phyloP scores from a whole-genome alignment of 768 basidiomycete genomes.

The Auriscalpium orientale region DNA sequence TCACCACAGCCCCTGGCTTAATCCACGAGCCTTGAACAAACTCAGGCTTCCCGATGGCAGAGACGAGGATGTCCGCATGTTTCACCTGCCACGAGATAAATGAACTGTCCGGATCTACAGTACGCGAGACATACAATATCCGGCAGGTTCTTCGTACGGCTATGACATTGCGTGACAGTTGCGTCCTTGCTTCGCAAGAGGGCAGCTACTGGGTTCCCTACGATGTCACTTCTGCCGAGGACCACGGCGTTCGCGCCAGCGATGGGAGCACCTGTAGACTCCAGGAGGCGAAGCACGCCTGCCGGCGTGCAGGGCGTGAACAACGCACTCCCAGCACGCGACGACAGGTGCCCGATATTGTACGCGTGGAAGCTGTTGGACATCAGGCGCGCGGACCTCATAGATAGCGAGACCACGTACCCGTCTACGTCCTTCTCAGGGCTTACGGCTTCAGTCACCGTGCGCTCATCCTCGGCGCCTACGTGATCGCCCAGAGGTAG shows the following conservation, averaged over 20 bases:
- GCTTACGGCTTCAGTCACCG: conserved; percentile 89
- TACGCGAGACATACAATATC: conserved; percentile 48
- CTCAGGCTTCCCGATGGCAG: conserved; percentile 91
- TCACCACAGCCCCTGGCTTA: conserved; percentile 90
- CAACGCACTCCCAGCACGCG: conserved; percentile 80
- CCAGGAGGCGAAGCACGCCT: conserved; percentile 84
- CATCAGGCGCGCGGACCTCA: not conserved
- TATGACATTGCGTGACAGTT: conserved; percentile 97
- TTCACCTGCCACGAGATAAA: conserved; percentile 46
- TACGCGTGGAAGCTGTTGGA: conserved; percentile 85
- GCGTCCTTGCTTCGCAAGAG: conserved; percentile 87
- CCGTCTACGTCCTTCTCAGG: conserved; percentile 97
- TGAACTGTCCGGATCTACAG: not conserved
- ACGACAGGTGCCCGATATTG: conserved; percentile 93
- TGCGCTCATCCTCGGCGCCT: conserved; percentile 72
- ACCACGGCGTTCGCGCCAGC: conserved; percentile 82
- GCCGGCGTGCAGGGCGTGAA: conserved; percentile 95
- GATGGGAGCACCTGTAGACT: conserved; percentile 73
- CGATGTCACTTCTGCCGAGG: conserved; percentile 95
- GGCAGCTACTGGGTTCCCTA: conserved; percentile 90
- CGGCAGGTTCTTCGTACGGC: conserved; percentile 75
- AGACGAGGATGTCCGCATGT: conserved; percentile 86
- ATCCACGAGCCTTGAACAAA: conserved; percentile 92
- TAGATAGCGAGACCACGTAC: conserved; percentile 33
- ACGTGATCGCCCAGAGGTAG: conserved; percentile 86